Evolutionary conservation across 805 yeast species (phyloP).

Genomic region (Komagataella phaffii): DNA sequence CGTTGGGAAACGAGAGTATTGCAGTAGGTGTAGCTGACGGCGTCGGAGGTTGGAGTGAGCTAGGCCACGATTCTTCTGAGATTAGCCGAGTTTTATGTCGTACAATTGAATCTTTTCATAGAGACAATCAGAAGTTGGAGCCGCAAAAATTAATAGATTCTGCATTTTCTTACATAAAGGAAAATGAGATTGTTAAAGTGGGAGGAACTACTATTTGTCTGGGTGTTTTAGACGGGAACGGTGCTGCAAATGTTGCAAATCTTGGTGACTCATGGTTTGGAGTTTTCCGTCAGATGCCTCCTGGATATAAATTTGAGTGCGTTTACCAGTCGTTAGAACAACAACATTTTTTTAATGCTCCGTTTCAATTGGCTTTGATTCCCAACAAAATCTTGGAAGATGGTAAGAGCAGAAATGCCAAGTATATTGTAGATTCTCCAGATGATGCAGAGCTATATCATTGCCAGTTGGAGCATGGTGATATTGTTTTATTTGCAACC

Average conservation of each 20-base stretch:
- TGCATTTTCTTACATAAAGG: slow-evolving; percentile 42
- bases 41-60: slow-evolving; percentile 94
- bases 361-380: slow-evolving; percentile 78
- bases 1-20: slow-evolving; percentile 24
- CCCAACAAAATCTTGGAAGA: slow-evolving; percentile 46
- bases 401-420: slow-evolving; percentile 40
- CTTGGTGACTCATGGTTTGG: slow-evolving; percentile 95
- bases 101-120: slow-evolving; percentile 26
- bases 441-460: slow-evolving; percentile 49
- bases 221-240: slow-evolving; percentile 50
- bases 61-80: slow-evolving; percentile 82
- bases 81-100: slow-evolving; percentile 70
- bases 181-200: slow-evolving; percentile 53
- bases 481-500: slow-evolving; percentile 74
- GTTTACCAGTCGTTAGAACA: slow-evolving; percentile 62
- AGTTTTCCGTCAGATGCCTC: slow-evolving; percentile 38
- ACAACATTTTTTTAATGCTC: slow-evolving; percentile 83
- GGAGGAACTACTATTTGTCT: slow-evolving; percentile 93
- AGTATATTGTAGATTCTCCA: slow-evolving; percentile 64
- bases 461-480: slow-evolving; percentile 57
- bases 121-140: slow-evolving; percentile 9
- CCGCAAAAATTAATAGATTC: slow-evolving; percentile 35
- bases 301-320: slow-evolving; percentile 22
- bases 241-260: slow-evolving; percentile 52
- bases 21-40: slow-evolving; percentile 90